Conservation (phyloP, 768 basidiomycete genomes). For the Panellus pusillus region DNA sequence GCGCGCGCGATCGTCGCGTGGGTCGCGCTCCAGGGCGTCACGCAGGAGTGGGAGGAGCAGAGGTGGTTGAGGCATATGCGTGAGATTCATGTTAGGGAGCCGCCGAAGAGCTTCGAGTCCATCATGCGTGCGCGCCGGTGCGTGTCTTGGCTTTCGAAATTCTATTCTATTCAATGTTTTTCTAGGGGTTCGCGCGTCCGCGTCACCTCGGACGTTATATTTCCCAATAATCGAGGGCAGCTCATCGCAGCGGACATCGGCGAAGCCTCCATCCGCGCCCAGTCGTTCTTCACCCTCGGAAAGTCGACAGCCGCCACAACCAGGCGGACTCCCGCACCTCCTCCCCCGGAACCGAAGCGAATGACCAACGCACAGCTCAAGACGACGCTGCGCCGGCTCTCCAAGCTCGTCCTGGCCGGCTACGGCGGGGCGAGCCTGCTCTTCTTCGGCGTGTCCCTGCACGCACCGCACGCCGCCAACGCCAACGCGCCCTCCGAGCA, state of each 20-base stretch:
- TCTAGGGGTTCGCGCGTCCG: slow-evolving; percentile 58
- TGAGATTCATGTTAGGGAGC: slow-evolving; percentile 64
- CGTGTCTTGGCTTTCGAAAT: slow-evolving; percentile 9
- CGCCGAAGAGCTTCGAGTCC: slow-evolving; percentile 30
- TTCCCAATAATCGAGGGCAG: slow-evolving; percentile 67
- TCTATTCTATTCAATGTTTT: too few relatives aligned
- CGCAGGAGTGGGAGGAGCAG: slow-evolving; percentile 77
- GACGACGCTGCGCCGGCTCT: slow-evolving; percentile 70
- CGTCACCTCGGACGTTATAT: slow-evolving; percentile 71
- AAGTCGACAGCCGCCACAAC: background rate
- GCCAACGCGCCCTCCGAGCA: slow-evolving; percentile 40
- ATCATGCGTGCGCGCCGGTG: slow-evolving; percentile 37
- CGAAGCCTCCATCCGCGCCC: slow-evolving; percentile 43
- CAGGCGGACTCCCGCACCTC: slow-evolving; percentile 2
- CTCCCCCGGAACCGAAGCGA: slow-evolving; percentile 7
- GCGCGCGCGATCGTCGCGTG: slow-evolving; percentile 74
- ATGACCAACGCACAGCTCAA: slow-evolving; percentile 55
- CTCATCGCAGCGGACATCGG: slow-evolving; percentile 82
- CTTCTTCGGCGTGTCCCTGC: slow-evolving; percentile 70
- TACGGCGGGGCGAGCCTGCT: slow-evolving; percentile 81
- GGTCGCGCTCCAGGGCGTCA: slow-evolving; percentile 80
- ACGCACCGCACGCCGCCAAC: slow-evolving; percentile 32
- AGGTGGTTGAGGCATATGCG: slow-evolving; percentile 64
- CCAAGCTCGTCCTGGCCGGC: slow-evolving; percentile 81
- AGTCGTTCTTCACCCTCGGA: slow-evolving; percentile 26